phyloP scores from a whole-genome alignment of 345 rosid genomes.

The Cardamine resedifolia region DNA sequence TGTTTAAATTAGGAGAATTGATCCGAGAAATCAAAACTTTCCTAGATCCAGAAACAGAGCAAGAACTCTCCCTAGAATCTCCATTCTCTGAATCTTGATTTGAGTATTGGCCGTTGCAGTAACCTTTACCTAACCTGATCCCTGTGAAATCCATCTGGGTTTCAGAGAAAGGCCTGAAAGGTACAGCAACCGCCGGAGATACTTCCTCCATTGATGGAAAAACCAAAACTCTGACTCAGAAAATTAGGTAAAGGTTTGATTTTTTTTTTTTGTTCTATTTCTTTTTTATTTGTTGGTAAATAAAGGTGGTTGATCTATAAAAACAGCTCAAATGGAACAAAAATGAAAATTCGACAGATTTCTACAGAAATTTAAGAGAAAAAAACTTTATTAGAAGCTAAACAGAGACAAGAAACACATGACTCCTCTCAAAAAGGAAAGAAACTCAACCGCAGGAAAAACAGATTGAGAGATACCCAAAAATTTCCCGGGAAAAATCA shows the following conservation, averaged over 20 bases:
- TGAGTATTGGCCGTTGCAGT: slow-evolving; percentile 35
- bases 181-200: slow-evolving; percentile 46
- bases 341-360: slow-evolving; percentile 35
- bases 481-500: slow-evolving; percentile 30
- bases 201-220: slow-evolving; percentile 51
- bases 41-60: slow-evolving; percentile 45
- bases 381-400: slow-evolving; percentile 18
- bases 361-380: slow-evolving; percentile 21
- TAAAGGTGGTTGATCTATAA: slow-evolving; percentile 23
- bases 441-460: slow-evolving; percentile 21
- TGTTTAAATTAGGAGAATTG: slow-evolving; percentile 34
- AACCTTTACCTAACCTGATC: slow-evolving; percentile 46
- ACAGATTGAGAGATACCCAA: slow-evolving; percentile 8
- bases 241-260: slow-evolving; percentile 1
- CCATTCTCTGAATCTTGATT: slow-evolving; percentile 38
- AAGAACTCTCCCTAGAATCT: slow-evolving; percentile 32
- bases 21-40: slow-evolving; percentile 30
- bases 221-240: background rate
- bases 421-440: slow-evolving; percentile 9
- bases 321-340: slow-evolving; percentile 15
- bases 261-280: background rate
- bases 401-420: slow-evolving; percentile 31
- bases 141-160: slow-evolving; percentile 47
- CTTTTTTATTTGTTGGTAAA: too few species aligned
- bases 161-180: slow-evolving; percentile 41